Percentiles rank a stretch among this genome's conserved stretches.
phyloP scores from a whole-genome alignment of 441 rosid species.

The Manihot esculenta region DNA sequence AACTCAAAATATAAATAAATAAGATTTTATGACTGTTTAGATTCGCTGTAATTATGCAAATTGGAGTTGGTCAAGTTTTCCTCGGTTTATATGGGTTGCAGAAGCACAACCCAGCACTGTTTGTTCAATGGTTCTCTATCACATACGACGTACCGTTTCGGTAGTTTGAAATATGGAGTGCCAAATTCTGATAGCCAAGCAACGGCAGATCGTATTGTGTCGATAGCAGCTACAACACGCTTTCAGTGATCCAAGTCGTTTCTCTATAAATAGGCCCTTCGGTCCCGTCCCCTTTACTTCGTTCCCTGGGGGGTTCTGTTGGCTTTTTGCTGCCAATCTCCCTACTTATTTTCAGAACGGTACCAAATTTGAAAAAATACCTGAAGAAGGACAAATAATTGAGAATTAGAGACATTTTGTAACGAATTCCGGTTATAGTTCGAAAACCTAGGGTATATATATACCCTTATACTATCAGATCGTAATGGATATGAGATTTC shows the following conservation, averaged over 20 bases:
- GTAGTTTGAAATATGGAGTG: no score
- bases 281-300: accelerated
- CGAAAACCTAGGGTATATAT: constrained; percentile 16
- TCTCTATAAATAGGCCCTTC: neutral
- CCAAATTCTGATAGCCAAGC: no score
- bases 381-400: neutral
- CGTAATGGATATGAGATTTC: constrained; percentile 84
- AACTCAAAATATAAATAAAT: no score
- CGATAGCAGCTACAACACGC: neutral
- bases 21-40: no score
- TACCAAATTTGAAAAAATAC: neutral
- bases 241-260: neutral
- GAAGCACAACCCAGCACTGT: no score
- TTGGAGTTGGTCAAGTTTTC: no score
- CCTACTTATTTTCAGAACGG: neutral
- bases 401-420: neutral
- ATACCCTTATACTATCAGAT: constrained; percentile 27
- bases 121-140: no score
- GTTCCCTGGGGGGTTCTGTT: neutral
- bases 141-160: no score
- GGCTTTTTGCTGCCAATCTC: neutral
- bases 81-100: no score
- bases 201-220: neutral
- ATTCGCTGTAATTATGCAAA: no score
- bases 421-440: neutral